Conservation (phyloP, 2,329 filamentous ascomycete species). For the Coniochaeta hoffmannii region DNA sequence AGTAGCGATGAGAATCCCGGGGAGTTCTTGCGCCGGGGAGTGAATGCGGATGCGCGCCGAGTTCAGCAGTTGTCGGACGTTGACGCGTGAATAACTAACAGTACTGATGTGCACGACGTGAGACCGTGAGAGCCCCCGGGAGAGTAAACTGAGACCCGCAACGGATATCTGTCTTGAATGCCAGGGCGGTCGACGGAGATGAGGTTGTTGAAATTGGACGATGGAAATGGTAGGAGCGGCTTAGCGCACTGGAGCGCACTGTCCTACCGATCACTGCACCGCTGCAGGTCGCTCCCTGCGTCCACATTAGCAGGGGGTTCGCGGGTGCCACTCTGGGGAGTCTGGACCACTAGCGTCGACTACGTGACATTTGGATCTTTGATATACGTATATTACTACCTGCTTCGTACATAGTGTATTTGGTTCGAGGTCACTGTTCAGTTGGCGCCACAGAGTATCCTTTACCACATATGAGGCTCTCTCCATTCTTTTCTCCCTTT, state of each 20-base stretch:
- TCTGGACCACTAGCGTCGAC: background rate
- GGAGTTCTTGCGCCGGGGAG: background rate
- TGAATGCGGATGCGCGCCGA: background rate
- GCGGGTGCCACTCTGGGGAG: background rate
- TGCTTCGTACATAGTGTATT: background rate
- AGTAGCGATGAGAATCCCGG: background rate
- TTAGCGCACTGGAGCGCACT: background rate
- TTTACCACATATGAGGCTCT: background rate
- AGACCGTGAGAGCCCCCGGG: background rate
- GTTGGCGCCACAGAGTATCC: background rate
- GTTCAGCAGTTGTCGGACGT: background rate
- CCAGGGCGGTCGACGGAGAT: slow-evolving; percentile 3
- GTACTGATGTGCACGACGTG: background rate
- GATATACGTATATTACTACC: no score
- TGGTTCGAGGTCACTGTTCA: background rate
- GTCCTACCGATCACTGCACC: background rate
- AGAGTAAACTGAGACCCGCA: background rate
- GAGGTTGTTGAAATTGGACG: slow-evolving; percentile 2
- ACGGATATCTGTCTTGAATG: background rate
- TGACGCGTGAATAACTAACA: background rate
- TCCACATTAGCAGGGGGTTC: background rate
- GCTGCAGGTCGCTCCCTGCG: background rate
- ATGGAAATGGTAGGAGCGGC: background rate
- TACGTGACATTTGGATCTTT: background rate
- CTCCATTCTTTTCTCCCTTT: background rate